Conservation (phyloP, 208 protist species). For the Tritrichomonas foetus region DNA sequence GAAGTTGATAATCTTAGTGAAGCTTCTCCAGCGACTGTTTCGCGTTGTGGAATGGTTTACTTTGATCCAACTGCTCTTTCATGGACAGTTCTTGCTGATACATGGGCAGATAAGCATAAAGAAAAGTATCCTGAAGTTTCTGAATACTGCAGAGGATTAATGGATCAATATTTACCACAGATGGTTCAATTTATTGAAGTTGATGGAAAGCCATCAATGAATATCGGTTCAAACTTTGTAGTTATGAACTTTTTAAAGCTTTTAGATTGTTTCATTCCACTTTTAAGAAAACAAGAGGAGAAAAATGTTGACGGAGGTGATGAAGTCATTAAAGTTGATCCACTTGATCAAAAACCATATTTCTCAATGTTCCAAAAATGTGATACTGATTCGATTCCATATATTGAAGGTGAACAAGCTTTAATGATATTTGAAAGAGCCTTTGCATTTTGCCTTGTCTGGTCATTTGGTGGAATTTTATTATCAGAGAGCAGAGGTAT, state of each 20-base stretch:
- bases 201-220: not conserved
- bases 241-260: not conserved
- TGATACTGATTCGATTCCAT: not conserved
- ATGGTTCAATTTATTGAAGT: constrained; percentile 30
- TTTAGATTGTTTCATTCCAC: not conserved
- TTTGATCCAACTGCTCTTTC: constrained; percentile 65
- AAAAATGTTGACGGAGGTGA: not conserved
- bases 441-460: constrained; percentile 80
- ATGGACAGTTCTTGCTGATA: constrained; percentile 81
- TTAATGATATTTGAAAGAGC: constrained; percentile 43
- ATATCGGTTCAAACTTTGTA: not conserved
- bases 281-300: not conserved
- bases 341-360: not conserved
- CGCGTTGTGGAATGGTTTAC: constrained; percentile 95
- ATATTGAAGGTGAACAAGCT: constrained; percentile 67
- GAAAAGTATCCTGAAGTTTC: not conserved
- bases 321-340: constrained; percentile 7
- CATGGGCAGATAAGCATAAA: constrained; percentile 67
- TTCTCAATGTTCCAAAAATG: not conserved
- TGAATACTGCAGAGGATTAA: not conserved
- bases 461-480: constrained; percentile 86
- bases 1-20: constrained; percentile 90
- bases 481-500: constrained; percentile 70
- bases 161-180: not conserved
- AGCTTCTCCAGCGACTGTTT: constrained; percentile 96